Conservation (phyloP, 2,329 filamentous ascomycete species). For the Albophoma yamanashiensis region DNA sequence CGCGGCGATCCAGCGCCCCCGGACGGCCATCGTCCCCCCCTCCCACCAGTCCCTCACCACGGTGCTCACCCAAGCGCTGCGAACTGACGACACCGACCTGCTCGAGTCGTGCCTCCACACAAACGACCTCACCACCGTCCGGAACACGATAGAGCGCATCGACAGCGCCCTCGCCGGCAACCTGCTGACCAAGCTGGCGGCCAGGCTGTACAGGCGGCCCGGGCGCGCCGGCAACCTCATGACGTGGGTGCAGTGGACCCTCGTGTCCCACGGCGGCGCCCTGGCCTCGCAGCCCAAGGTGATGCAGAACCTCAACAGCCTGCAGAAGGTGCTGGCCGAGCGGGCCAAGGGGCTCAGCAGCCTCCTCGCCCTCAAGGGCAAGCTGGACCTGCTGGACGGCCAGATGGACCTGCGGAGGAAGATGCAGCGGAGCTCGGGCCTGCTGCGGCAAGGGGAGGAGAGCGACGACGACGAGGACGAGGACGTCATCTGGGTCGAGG, state of each 20-base stretch:
- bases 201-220: conserved; percentile 75
- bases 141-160: conserved; percentile 80
- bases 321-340: conserved; percentile 82
- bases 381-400: conserved; percentile 85
- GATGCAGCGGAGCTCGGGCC: conserved; percentile 40
- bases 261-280: conserved; percentile 85
- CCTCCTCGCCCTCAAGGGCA: conserved; percentile 82
- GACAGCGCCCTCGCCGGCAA: conserved; percentile 72
- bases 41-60: conserved; percentile 76
- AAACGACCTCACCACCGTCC: conserved; percentile 64
- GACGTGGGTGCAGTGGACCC: conserved; percentile 92
- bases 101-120: conserved; percentile 88
- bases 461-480: conserved; percentile 45
- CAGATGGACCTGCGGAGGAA: conserved; percentile 73
- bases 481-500: conserved; percentile 81
- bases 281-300: conserved; percentile 79
- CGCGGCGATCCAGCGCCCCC: conserved; percentile 27
- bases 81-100: conserved; percentile 80
- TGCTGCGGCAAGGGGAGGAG: conserved; percentile 33
- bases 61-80: conserved; percentile 86
- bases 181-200: conserved; percentile 74
- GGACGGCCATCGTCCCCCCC: conserved; percentile 45
- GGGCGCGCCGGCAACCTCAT: conserved; percentile 85
- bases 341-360: conserved; percentile 73
- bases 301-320: conserved; percentile 61